phyloP scores from a whole-genome alignment of 2,329 filamentous ascomycete genomes.

The Stagonosporopsis rhizophila region DNA sequence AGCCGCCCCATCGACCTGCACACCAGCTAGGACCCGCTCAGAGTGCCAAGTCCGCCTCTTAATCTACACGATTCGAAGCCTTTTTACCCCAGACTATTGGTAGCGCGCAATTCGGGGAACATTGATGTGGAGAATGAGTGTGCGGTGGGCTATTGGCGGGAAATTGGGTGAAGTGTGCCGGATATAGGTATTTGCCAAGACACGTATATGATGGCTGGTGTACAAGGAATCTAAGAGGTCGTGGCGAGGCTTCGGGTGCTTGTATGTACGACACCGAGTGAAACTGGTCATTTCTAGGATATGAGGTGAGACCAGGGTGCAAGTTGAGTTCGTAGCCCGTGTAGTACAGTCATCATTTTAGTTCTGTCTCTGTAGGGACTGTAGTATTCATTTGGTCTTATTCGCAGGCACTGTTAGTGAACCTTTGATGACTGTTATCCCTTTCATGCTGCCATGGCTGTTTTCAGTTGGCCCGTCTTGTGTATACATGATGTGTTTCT shows the following conservation, averaged over 20 bases:
- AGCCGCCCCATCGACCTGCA: background rate
- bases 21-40: background rate
- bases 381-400: background rate
- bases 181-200: background rate
- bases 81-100: background rate
- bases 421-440: background rate
- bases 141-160: constrained; percentile 5
- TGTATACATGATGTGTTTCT: background rate
- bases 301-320: background rate
- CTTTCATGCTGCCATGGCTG: background rate
- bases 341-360: background rate
- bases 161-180: background rate
- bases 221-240: background rate
- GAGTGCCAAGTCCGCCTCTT: constrained; percentile 3
- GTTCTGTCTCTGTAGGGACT: background rate
- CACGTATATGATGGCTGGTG: constrained; percentile 1
- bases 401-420: background rate
- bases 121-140: background rate
- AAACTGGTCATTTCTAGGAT: background rate
- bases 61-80: background rate
- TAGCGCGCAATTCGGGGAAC: background rate
- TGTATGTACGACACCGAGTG: background rate
- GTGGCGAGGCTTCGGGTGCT: constrained; percentile 10
- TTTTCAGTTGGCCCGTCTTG: background rate
- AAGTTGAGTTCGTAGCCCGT: background rate